Evolutionary conservation across 495 filamentous ascomycete species (phyloP).

Genomic region (Podospora pseudopauciseta): DNA sequence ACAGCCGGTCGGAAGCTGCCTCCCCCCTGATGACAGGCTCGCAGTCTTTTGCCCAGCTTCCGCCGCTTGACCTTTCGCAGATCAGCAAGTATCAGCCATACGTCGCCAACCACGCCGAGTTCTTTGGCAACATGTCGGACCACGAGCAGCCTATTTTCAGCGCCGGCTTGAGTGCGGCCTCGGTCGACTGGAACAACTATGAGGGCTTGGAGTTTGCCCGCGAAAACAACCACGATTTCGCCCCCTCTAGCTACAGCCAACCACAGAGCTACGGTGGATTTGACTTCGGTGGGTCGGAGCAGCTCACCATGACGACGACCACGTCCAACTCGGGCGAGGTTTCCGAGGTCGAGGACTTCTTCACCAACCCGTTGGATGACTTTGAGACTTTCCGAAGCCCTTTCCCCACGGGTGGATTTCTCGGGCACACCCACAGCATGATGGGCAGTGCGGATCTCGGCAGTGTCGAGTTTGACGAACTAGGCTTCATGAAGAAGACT

Average conservation of each 20-base stretch:
- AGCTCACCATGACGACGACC: slow-evolving; percentile 50
- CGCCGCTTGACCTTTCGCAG: slow-evolving; percentile 59
- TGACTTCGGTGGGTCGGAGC: slow-evolving; percentile 55
- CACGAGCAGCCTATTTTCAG: slow-evolving; percentile 64
- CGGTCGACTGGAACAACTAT: slow-evolving; percentile 73
- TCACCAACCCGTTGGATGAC: slow-evolving; percentile 53
- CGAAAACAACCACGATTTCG: slow-evolving; percentile 45
- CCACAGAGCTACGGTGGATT: slow-evolving; percentile 66
- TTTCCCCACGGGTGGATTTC: slow-evolving; percentile 47
- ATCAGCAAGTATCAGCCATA: slow-evolving; percentile 52
- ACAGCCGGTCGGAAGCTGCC: slow-evolving; percentile 65
- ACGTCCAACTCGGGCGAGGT: slow-evolving; percentile 74
- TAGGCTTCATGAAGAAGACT: slow-evolving; percentile 51
- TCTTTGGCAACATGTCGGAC: slow-evolving; percentile 54
- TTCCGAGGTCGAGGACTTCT: slow-evolving; percentile 67
- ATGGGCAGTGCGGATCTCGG: slow-evolving; percentile 53
- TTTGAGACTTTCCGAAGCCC: slow-evolving; percentile 52
- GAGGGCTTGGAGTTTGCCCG: slow-evolving; percentile 56
- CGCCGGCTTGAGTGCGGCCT: slow-evolving; percentile 57
- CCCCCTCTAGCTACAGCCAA: slow-evolving; percentile 65
- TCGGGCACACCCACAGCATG: slow-evolving; percentile 50
- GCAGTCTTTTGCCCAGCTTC: slow-evolving; percentile 53
- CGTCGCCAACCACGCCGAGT: slow-evolving; percentile 49
- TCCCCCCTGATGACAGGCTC: slow-evolving; percentile 61
- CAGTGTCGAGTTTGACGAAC: slow-evolving; percentile 59